Evolutionary conservation across 2,329 filamentous ascomycete genomes (phyloP).

Genomic region (Clonostachys chloroleuca): DNA sequence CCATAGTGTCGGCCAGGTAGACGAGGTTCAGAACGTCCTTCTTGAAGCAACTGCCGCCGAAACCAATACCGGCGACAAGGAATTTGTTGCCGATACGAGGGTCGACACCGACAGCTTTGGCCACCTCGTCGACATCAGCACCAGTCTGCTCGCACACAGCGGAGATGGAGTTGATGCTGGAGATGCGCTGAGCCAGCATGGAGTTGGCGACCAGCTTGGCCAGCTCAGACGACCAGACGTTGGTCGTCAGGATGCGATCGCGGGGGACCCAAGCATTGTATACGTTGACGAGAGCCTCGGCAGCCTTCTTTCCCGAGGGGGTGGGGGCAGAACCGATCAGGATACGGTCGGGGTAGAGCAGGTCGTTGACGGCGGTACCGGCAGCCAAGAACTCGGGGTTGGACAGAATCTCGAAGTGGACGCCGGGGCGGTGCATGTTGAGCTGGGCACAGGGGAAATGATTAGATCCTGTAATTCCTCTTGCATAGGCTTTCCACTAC

Average conservation of each 20-base stretch:
- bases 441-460: constrained; percentile 28
- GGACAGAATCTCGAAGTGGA: constrained; percentile 71
- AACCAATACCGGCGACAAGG: constrained; percentile 71
- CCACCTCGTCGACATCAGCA: constrained; percentile 71
- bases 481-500: not conserved
- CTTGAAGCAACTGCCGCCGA: constrained; percentile 77
- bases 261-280: constrained; percentile 69
- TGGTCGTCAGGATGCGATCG: constrained; percentile 64
- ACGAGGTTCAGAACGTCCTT: constrained; percentile 74
- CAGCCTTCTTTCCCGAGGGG: constrained; percentile 54
- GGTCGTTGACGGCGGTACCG: constrained; percentile 68
- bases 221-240: constrained; percentile 74
- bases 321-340: constrained; percentile 68
- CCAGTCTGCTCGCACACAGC: constrained; percentile 74
- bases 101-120: constrained; percentile 64
- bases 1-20: constrained; percentile 68
- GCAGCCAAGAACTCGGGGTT: constrained; percentile 81
- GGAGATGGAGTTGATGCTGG: constrained; percentile 77
- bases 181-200: constrained; percentile 76
- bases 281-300: constrained; percentile 57
- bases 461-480: too few relatives aligned
- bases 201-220: constrained; percentile 77
- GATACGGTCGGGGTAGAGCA: constrained; percentile 68
- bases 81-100: constrained; percentile 69
- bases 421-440: constrained; percentile 53